phyloP scores from a whole-genome alignment of 768 basidiomycete genomes.

The Steccherinum ochraceum region DNA sequence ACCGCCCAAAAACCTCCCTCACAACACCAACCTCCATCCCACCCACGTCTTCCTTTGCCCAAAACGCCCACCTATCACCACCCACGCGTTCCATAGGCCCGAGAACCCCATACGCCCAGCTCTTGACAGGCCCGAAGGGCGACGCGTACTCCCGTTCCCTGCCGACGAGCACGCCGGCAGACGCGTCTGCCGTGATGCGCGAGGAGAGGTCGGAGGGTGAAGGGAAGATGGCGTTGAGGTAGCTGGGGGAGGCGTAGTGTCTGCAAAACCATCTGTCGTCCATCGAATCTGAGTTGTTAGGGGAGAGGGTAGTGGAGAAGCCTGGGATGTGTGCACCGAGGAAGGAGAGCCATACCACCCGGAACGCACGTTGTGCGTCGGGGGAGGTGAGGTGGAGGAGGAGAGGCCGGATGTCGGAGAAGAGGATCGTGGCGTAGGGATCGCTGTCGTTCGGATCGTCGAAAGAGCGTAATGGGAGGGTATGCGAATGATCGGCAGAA shows the following conservation, averaged over 20 bases:
- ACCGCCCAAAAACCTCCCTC: slow-evolving; percentile 51
- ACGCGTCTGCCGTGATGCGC: slow-evolving; percentile 46
- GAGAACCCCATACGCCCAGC: slow-evolving; percentile 53
- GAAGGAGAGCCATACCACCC: slow-evolving; percentile 64
- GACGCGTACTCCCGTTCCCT: slow-evolving; percentile 54
- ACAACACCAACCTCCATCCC: slow-evolving; percentile 45
- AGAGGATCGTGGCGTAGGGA: slow-evolving; percentile 68
- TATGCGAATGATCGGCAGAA: slow-evolving; percentile 35
- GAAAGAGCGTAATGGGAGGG: slow-evolving; percentile 49
- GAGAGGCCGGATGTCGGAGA: slow-evolving; percentile 63
- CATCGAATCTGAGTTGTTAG: slow-evolving; percentile 30
- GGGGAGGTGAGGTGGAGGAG: slow-evolving; percentile 36
- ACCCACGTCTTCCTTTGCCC: slow-evolving; percentile 43
- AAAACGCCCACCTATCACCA: slow-evolving; percentile 32
- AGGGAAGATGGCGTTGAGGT: slow-evolving; percentile 51
- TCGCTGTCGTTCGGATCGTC: slow-evolving; percentile 47
- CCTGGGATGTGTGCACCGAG: slow-evolving; percentile 71
- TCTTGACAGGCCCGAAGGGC: slow-evolving; percentile 62
- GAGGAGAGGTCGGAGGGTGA: slow-evolving; percentile 19
- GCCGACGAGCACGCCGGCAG: slow-evolving; percentile 63
- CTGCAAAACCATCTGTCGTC: slow-evolving; percentile 66
- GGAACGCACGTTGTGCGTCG: slow-evolving; percentile 48
- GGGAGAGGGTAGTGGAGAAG: slow-evolving; percentile 37
- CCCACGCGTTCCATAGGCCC: slow-evolving; percentile 46
- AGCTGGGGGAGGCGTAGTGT: slow-evolving; percentile 37